Base-by-base conservation (phyloP, 192 early-diverging fungal species). In the Linnemannia schmuckeri region DNA sequence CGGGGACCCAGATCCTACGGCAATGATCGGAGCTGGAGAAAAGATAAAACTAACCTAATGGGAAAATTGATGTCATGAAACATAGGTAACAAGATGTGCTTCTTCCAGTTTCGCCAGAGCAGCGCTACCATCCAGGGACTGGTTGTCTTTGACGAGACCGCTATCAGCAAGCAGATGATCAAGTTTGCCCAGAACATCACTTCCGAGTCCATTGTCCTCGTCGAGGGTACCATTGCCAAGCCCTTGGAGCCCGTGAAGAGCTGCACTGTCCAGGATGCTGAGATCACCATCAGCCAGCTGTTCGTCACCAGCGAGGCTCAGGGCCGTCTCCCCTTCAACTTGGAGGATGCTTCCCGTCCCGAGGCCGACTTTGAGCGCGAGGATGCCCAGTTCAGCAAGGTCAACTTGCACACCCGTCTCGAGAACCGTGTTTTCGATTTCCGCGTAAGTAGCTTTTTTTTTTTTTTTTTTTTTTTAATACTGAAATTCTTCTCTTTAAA, bases 351-450 rank as follows among this genome's bases (percentile, higher is more conserved):
- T 37, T 91, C 95, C 17, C 93, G 97, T 17, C 96, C 97, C 37
- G 94, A 97, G 76, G 79, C 92, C 17, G 96, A 97, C 73, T 94
- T 94, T 88, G 95, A 96, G 66, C 74, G 88, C 42, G 91, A 89
- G 70, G 92, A 96, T 76, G 86, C 92, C 24, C 90, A 93, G 35
- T 93, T 95, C 71, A 92, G 89, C 88, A 93, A 94, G 54, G 97
- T 99, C 66, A 92, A 90, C 52, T 90, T 99, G 74, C 95, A 97
- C 88, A 99, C 98, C 46, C 95, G 98, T 63, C 93, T 99, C 57
- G 93, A 99, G 93, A 95, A 98, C 93, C 95, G 98, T 61, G 93
- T 98, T 42, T 92, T 98, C 76, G 98, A 99, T 87, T 91, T 99
- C 76, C 93, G 98, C 77, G 95, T 95, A 87, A 86, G 93, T 88